phyloP scores from a whole-genome alignment of 73 alveolate species.

The Tetrahymena thermophila region DNA sequence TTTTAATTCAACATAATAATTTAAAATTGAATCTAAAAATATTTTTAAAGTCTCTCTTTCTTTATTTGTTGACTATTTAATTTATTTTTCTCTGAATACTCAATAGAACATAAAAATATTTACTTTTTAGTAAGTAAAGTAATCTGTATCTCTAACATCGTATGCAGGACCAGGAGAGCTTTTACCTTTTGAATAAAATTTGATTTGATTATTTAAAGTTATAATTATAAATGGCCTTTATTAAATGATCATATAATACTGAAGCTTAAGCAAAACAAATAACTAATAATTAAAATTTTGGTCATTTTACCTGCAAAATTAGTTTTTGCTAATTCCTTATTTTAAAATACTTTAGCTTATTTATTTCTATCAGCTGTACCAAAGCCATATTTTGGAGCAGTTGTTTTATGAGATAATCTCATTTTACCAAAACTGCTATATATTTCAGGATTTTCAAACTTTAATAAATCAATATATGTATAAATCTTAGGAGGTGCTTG shows the following conservation, averaged over 20 bases:
- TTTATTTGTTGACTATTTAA: no score
- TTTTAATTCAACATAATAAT: neutral
- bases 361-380: constrained; percentile 42
- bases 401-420: constrained; percentile 13
- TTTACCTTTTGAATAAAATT: neutral
- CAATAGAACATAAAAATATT: neutral
- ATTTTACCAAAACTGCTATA: constrained; percentile 38
- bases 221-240: no score
- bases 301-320: constrained; percentile 26
- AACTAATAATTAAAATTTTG: no score
- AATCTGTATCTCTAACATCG: constrained; percentile 33
- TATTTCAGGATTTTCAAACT: constrained; percentile 23
- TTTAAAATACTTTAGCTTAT: constrained; percentile 28
- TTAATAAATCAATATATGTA: constrained; percentile 18
- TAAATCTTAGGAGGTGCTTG: constrained; percentile 34
- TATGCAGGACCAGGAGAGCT: constrained; percentile 42
- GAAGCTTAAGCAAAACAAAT: neutral
- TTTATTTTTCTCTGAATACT: no score
- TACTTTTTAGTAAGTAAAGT: constrained; percentile 22
- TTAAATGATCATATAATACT: neutral
- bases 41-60: no score
- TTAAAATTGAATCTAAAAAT: neutral
- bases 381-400: constrained; percentile 40
- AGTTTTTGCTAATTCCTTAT: constrained; percentile 33
- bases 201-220: neutral